Base-by-base conservation (phyloP, 1,284 basidiomycete species). In the Chondrostereum purpureum region DNA sequence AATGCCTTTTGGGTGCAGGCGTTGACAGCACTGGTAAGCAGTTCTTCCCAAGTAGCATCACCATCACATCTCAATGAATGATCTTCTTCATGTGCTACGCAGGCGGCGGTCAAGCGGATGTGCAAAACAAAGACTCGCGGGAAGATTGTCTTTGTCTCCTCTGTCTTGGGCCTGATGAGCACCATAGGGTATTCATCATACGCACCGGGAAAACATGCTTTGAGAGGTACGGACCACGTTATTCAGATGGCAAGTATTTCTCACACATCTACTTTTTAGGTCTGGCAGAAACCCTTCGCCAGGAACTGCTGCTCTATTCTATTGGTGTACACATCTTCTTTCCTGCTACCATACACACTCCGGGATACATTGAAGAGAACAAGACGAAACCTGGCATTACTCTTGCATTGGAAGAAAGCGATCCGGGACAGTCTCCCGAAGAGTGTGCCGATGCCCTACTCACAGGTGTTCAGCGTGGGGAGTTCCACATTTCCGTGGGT, bases 111-210 rank as follows among this genome's bases (percentile, higher is more conserved):
- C 0, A 83, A 83, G 57, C 70, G 73, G 44, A 90, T 95, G 83
- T 80, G 78, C 11, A 68, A 69, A 38, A 56, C 62, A 20, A 67
- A 75, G 33, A 67, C 69, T 21, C 66, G 69, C 13, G 71, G 75
- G 45, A 88, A 86, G 58, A 83, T 98, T 46, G 74, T 92, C 4
- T 80, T 98, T 42, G 80, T 92, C 17, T 83, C 83, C 8, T 94
- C 90, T 0, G 75, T 85, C 14, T 63, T 95, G 10, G 88, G 85
- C 0, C 81, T 87, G 53, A 86, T 92, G 70, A 78, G 81, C 0
- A 73, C 97, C 43, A 69, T 88, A 11, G 94, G 95, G 0, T 98
- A 88, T 57, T 73, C 86, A 3, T 77, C 85, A 2, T 98, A 99
- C 61, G 70, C 89, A 1, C 92, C 94, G 0, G 88, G 83, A 41